Conservation (phyloP, 768 basidiomycete species). For the Suillus tomentosus region DNA sequence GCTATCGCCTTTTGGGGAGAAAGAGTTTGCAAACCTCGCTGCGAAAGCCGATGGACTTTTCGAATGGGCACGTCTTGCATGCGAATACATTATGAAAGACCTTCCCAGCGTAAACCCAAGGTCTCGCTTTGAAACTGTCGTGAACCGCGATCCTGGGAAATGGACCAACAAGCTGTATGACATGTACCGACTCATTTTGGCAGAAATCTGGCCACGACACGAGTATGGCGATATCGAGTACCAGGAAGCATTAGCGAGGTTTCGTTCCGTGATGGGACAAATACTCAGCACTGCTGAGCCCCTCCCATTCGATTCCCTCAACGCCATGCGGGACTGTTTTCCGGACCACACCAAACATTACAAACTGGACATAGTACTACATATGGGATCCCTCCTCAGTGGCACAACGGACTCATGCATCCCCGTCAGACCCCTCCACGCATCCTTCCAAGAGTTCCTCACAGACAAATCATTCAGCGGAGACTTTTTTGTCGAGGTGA, state of each 20-base stretch:
- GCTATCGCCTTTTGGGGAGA: no score
- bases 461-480: conserved; percentile 15
- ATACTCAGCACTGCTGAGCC: background rate
- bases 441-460: conserved; percentile 32
- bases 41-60: no score
- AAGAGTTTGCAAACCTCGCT: no score
- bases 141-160: no score
- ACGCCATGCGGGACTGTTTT: background rate
- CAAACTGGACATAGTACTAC: background rate
- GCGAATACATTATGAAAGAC: no score
- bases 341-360: background rate
- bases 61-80: no score
- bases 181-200: no score
- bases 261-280: conserved; percentile 12
- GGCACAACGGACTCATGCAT: background rate
- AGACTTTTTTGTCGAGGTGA: conserved; percentile 17
- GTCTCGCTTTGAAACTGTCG: background rate
- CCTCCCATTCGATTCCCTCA: background rate
- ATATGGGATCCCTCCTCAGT: conserved; percentile 2
- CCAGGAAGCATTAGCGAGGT: background rate
- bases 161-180: no score
- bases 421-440: conserved; percentile 24
- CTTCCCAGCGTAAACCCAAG: background rate
- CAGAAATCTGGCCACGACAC: no score
- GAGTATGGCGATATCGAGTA: background rate